Base-by-base conservation (phyloP, 1,284 basidiomycete genomes). In the Fomes fomentarius region DNA sequence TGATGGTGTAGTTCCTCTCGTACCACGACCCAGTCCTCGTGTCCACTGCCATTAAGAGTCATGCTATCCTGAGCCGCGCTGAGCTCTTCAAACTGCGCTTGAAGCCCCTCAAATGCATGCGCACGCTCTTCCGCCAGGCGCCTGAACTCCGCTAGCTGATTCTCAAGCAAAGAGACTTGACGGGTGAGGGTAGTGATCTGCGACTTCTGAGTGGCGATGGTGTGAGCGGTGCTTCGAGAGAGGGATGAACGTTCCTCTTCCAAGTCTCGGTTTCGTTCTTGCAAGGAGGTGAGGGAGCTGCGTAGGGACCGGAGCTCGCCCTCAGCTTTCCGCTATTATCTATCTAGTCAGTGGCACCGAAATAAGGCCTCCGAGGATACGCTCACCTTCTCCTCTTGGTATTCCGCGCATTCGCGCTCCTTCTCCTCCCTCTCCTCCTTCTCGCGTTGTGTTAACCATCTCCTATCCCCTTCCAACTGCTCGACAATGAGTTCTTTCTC, bases 1-100 rank as follows among this genome's bases (percentile, higher is more conserved):
- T 89, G 87, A 1, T 82, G 79, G 33, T 82, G 76, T 1, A 91
- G 74, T 54, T 91, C 87, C 4, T 82, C 82, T 10, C 82, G 72
- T 4, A 89, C 76, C 14, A 89, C 74, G 0, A 65, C 65, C 79
- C 82, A 83, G 57, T 73, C 77, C 52, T 81, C 78, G 30, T 79
- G 76, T 26, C 84, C 81, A 1, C 49, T 52, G 41, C 47, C 57
- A 44, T 48, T 56, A 12, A 64, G 68, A 3, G 63, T 66, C 63
- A 49, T 40, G 63, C 57, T 63, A 58, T 60, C 57, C 63, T 64
- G 68, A 1, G 60, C 55, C 2, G 60, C 63, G 28, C 65, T 69
- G 1, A 77, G 69, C 5, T 77, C 75, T 51, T 85, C 81, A 30
- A 82, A 67, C 44, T 77, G 74, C 0, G 69, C 68, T 55, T 82